A percentile compares a stretch with the other conserved stretches of the same genome.
Conservation (phyloP, 2,329 filamentous ascomycete genomes). For the Akanthomyces dipterigenus region DNA sequence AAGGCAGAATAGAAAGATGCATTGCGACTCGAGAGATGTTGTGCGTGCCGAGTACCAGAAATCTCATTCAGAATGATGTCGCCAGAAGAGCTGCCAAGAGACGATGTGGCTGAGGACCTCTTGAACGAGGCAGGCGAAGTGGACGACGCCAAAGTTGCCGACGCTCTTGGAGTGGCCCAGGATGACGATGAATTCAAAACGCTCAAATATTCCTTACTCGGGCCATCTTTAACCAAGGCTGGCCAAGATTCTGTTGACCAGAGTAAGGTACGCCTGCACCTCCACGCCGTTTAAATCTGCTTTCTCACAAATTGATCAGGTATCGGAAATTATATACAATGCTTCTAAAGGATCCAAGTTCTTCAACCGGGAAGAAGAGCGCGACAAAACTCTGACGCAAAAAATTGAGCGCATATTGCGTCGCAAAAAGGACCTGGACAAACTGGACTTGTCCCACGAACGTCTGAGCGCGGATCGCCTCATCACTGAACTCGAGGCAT, state of each 20-base stretch:
- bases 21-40: not conserved
- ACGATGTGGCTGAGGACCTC: not conserved
- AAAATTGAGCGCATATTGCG: constrained; percentile 77
- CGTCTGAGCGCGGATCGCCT: constrained; percentile 72
- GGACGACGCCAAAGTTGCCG: constrained; percentile 10
- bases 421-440: constrained; percentile 69
- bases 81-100: not conserved
- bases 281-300: not conserved
- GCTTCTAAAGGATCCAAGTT: constrained; percentile 94
- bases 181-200: constrained; percentile 41
- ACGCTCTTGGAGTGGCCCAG: not conserved
- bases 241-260: constrained; percentile 94
- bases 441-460: constrained; percentile 65
- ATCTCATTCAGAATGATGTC: not conserved
- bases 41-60: not conserved
- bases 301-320: constrained; percentile 35
- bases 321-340: constrained; percentile 95
- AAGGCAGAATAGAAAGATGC: not conserved
- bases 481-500: constrained; percentile 69
- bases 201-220: constrained; percentile 83
- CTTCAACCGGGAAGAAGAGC: constrained; percentile 83
- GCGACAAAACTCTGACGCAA: constrained; percentile 73
- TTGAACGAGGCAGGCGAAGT: constrained; percentile 5
- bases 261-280: constrained; percentile 52
- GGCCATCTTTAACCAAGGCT: constrained; percentile 86